Conservation (phyloP, 352 stramenopile species). For the Globisporangium canariense region DNA sequence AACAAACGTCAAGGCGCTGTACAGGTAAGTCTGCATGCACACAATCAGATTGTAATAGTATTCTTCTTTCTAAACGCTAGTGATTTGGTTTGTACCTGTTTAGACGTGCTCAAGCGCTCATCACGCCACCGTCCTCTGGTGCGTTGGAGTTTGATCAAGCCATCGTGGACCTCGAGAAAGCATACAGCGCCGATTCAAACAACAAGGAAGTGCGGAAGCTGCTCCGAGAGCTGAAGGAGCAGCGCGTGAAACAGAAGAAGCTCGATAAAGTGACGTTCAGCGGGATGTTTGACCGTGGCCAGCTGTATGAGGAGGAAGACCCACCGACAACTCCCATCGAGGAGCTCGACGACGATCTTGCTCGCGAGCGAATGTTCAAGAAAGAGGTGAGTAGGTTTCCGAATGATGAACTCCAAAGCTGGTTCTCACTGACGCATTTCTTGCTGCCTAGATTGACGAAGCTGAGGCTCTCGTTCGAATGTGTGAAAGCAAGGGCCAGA, state of each 20-base stretch:
- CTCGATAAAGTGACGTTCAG: slow-evolving; percentile 77
- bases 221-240: slow-evolving; percentile 64
- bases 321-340: slow-evolving; percentile 3
- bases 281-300: slow-evolving; percentile 76
- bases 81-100: slow-evolving; percentile 3
- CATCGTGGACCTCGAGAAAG: slow-evolving; percentile 68
- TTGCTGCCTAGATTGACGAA: slow-evolving; percentile 43
- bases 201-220: slow-evolving; percentile 67
- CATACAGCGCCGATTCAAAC: slow-evolving; percentile 48
- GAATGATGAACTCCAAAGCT: background rate
- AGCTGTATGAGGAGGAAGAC: slow-evolving; percentile 40
- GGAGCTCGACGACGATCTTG: slow-evolving; percentile 24
- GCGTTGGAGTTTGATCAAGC: slow-evolving; percentile 76
- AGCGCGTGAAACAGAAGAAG: slow-evolving; percentile 55
- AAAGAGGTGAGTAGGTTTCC: slow-evolving; percentile 34
- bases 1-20: slow-evolving; percentile 74
- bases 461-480: slow-evolving; percentile 62
- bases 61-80: background rate
- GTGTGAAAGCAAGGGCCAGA: slow-evolving; percentile 66
- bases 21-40: slow-evolving; percentile 31
- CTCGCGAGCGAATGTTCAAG: slow-evolving; percentile 44
- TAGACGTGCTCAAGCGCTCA: slow-evolving; percentile 68
- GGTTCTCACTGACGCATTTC: background rate
- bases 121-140: slow-evolving; percentile 69
- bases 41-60: background rate